Percentiles rank a stretch among this genome's conserved stretches.
Conservation (phyloP, 352 stramenopile genomes). For the Phytophthora palmivora region DNA sequence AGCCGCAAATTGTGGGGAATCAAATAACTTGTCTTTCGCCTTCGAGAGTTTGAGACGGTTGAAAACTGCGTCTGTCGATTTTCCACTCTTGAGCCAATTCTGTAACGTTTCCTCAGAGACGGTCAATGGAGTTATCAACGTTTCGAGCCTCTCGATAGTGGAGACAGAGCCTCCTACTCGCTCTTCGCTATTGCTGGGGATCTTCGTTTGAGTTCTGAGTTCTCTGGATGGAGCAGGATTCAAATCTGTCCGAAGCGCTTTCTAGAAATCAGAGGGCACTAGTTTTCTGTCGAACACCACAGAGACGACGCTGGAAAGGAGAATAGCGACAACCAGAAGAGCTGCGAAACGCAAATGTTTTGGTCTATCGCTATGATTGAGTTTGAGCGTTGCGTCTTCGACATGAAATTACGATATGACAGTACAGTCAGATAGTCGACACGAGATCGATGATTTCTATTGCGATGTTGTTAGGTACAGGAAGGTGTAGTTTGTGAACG, state of each 20-base stretch:
- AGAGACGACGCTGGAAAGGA: background rate
- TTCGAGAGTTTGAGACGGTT: background rate
- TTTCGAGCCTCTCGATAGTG: background rate
- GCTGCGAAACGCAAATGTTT: background rate
- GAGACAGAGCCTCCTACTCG: background rate
- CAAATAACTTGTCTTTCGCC: background rate
- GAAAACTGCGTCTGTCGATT: constrained; percentile 7
- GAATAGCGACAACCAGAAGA: background rate
- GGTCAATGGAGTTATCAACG: background rate
- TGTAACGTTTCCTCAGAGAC: background rate
- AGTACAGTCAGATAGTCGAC: too few relatives aligned
- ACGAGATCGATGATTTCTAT: too few relatives aligned
- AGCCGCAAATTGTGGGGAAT: background rate
- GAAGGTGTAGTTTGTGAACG: too few relatives aligned
- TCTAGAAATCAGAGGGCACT: background rate
- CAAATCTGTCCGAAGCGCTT: background rate
- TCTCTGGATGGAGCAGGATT: too few relatives aligned
- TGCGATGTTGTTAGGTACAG: too few relatives aligned
- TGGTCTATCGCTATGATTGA: too few relatives aligned
- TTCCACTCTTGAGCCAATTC: background rate
- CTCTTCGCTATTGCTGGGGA: background rate
- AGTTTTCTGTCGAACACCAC: too few relatives aligned
- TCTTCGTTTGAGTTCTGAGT: background rate
- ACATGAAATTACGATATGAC: too few relatives aligned
- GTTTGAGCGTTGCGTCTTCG: too few relatives aligned